Evolutionary conservation across 306 rosid genomes (phyloP).

Genomic region (Fragaria vesca): DNA sequence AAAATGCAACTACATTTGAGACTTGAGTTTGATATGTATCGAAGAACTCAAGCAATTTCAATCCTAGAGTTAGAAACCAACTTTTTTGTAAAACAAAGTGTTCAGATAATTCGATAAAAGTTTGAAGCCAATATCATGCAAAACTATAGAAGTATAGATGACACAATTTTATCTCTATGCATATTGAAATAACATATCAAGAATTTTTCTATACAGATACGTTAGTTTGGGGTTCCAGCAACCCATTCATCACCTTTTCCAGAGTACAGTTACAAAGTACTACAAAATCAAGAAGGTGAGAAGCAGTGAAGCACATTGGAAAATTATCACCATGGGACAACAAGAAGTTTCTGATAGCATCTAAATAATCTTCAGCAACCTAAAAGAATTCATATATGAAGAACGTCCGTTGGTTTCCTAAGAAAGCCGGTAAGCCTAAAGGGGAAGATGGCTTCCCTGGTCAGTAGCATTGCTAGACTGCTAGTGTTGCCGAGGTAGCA

Average conservation of each 20-base stretch:
- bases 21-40: no score
- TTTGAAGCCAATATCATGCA: not conserved
- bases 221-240: not conserved
- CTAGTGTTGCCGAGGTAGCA: conserved; percentile 6
- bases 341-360: not conserved
- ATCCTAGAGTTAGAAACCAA: not conserved
- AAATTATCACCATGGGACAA: not conserved
- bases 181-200: not conserved
- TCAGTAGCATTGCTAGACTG: conserved; percentile 27
- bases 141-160: not conserved
- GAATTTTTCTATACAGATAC: not conserved
- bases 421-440: conserved; percentile 22
- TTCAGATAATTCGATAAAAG: not conserved
- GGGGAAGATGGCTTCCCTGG: conserved; percentile 32
- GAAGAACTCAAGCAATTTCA: no score
- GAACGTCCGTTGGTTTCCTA: conserved; percentile 1
- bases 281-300: not conserved
- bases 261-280: conserved; percentile 19
- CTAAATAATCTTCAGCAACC: conserved; percentile 18
- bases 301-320: not conserved
- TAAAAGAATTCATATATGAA: conserved; percentile 16
- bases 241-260: conserved; percentile 7
- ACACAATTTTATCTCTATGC: not conserved
- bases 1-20: no score
- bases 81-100: not conserved